phyloP scores from a whole-genome alignment of 768 basidiomycete genomes.

The Amanita exitialis region DNA sequence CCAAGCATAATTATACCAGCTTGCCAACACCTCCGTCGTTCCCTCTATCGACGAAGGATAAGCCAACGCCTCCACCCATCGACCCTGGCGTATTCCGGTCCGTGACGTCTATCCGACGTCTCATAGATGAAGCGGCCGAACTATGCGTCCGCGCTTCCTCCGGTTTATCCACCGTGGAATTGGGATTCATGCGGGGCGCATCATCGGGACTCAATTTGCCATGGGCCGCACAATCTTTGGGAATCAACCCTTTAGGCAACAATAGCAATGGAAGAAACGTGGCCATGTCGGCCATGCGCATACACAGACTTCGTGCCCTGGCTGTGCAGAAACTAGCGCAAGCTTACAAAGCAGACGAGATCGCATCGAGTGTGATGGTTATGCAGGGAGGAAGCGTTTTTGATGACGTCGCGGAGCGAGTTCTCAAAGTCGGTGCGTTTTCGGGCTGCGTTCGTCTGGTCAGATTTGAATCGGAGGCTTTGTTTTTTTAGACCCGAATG shows the following conservation, averaged over 20 bases:
- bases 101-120: constrained; percentile 61
- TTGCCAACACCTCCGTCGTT: constrained; percentile 33
- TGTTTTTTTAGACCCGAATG: constrained; percentile 78
- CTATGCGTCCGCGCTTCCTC: constrained; percentile 82
- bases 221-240: constrained; percentile 60
- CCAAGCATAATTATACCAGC: constrained; percentile 23
- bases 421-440: constrained; percentile 49
- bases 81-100: constrained; percentile 83
- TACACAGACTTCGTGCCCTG: constrained; percentile 69
- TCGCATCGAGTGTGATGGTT: constrained; percentile 88
- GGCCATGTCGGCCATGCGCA: constrained; percentile 76
- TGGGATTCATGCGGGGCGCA: constrained; percentile 50
- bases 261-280: constrained; percentile 57
- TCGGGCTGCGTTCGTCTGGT: neutral
- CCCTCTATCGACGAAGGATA: constrained; percentile 48
- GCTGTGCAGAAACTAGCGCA: constrained; percentile 83
- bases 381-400: constrained; percentile 93
- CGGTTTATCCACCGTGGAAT: constrained; percentile 65
- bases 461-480: constrained; percentile 2
- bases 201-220: constrained; percentile 31
- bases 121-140: constrained; percentile 87
- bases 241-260: constrained; percentile 48
- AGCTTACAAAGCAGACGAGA: constrained; percentile 82
- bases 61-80: constrained; percentile 75
- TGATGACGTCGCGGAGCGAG: constrained; percentile 85